Evolutionary conservation across 1,284 basidiomycete genomes (phyloP), one percentile per base, ranked within the genome.

Genomic region (Apiotrichum domesticum): DNA sequence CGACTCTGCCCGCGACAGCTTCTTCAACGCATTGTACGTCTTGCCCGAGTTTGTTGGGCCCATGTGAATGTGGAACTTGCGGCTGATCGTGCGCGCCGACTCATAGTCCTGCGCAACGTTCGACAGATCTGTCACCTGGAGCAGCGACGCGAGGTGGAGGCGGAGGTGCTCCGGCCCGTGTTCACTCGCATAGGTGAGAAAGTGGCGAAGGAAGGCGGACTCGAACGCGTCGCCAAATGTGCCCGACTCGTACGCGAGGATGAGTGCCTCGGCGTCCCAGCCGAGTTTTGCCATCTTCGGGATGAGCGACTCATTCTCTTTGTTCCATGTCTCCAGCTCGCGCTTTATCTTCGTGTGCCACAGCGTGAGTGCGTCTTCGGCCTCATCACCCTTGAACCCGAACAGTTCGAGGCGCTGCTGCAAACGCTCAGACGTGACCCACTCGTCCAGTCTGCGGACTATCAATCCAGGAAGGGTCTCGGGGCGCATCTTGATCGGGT

Each of bases 31-130:
- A 66, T 88, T 87, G 72, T 98, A 87, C 0, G 94, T 98, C 79
- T 98, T 98, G 43, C 95, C 95, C 58, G 89, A 92, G 77, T 98
- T 98, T 37, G 95, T 98, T 0, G 95, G 95, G 0, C 95, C 95
- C 57, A 98, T 91, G 71, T 98, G 95, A 78, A 98, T 86, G 73
- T 95, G 88, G 63, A 98, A 80, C 66, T 87, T 87, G 15, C 95
- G 83, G 7, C 81, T 82, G 56, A 85, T 67, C 2, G 78, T 65
- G 6, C 83, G 74, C 0, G 82, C 80, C 4, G 57, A 41, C 3
- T 78, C 58, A 56, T 73, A 78, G 4, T 43, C 44, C 52, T 63
- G 65, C 13, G 73, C 63, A 5, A 79, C 66, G 47, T 66, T 63
- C 1, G 75, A 66, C 9, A 76, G 55, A 62, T 80, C 78, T 35